Conservation (phyloP, 1,139 yeast species). For the Torulaspora pretoriensis region DNA sequence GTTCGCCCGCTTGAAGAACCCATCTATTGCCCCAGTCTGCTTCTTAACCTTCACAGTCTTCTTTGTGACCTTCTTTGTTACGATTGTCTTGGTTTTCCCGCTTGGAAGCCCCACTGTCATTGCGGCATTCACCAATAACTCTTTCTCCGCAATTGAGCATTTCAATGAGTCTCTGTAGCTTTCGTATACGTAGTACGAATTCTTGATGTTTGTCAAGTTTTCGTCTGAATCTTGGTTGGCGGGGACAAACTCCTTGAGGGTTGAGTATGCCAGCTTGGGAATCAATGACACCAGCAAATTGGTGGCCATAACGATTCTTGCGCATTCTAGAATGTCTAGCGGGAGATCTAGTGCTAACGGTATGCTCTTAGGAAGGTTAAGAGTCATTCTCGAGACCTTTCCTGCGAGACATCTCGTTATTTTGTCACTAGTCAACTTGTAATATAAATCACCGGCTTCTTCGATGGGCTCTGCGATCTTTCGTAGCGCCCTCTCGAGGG, state of each 20-base stretch:
- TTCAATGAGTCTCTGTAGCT: conserved; percentile 13
- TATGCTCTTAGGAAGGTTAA: conserved; percentile 36
- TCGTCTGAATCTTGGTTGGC: neutral
- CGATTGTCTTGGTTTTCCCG: conserved; percentile 3
- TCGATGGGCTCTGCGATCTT: conserved; percentile 44
- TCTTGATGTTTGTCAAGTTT: conserved; percentile 14
- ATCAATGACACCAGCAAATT: conserved; percentile 31
- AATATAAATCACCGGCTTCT: conserved; percentile 49
- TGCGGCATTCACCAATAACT: conserved; percentile 28
- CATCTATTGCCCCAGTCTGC: conserved; percentile 59
- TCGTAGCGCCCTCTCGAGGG: conserved; percentile 33
- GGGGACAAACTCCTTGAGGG: conserved; percentile 12
- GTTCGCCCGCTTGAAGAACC: conserved; percentile 45
- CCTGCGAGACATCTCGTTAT: conserved; percentile 38
- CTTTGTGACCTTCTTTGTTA: conserved; percentile 27
- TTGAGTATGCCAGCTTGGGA: conserved; percentile 25
- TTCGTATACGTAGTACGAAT: conserved; percentile 16
- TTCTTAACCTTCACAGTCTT: conserved; percentile 15
- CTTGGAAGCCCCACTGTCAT: conserved; percentile 18
- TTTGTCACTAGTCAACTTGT: conserved; percentile 41
- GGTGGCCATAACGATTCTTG: conserved; percentile 23
- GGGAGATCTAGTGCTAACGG: conserved; percentile 25
- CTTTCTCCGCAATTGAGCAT: conserved; percentile 21
- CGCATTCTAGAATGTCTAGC: conserved; percentile 18
- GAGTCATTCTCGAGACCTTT: conserved; percentile 38